Evolutionary conservation across 1,284 basidiomycete species (phyloP), one percentile per base, ranked within the genome.

Genomic region (Cutaneotrichosporon spelunceum): DNA sequence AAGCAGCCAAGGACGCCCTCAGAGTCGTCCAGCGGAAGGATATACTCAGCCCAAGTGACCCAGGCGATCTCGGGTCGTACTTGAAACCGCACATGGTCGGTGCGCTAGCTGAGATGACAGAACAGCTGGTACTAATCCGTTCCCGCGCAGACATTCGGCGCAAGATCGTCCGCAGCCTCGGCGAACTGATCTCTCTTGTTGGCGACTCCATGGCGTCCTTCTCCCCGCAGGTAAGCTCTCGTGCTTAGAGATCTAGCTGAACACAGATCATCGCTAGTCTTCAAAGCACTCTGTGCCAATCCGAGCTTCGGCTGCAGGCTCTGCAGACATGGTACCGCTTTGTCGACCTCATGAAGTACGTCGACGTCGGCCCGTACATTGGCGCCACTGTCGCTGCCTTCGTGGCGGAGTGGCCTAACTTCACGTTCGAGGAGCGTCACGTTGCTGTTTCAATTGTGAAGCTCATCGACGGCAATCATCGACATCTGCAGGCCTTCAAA

Each of bases 221-320:
- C 61, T 87, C 90, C 2, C 90, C 91, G 10, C 93, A 96, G 85
- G 93, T 92, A 78, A 67, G 63, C 11, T 13, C 2, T 19, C 44
- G 3, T 2, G 1, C 24, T 23, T 23, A 8, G 16, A n/a, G 44
- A 21, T 45, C 5, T 4, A 19, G 23, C 59, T 68, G 50, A 72
- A 23, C 53, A 57, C 68, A 96, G 92, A 88, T 99, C 69, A 93
- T 99, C 88, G 93, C 95, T 0, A 93, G 90, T n/a, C 84, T 99
- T 47, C 95, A 97, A 79, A 92, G 90, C 21, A 91, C 89, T 75
- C 83, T 98, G 8, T 80, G 82, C 47, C 68, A 76, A 2, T 83
- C 84, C 0, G 88, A 88, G 59, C 82, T 99, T 5, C 84, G 90
- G 1, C 84, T 89, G 61, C 86, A 87, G 4, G 90, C 92, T 0